Evolutionary conservation across 108 stramenopile genomes (phyloP).

Genomic region (Pseudonitzschia multiseries): DNA sequence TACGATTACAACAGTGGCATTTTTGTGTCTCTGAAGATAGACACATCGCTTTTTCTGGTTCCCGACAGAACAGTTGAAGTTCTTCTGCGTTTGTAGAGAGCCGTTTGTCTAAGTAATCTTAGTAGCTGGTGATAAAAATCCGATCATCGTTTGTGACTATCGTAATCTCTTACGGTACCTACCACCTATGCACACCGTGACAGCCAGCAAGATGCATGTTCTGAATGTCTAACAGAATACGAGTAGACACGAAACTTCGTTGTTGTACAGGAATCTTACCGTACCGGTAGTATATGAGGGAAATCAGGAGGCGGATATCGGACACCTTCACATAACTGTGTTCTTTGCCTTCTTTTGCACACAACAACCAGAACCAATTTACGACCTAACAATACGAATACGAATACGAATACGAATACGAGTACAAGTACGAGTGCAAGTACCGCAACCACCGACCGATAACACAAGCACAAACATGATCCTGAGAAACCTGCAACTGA

Average conservation of each 20-base stretch:
- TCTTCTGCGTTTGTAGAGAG: background rate
- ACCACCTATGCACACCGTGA: too few species aligned
- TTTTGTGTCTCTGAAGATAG: background rate
- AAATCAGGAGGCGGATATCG: background rate
- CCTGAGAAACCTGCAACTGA: slow-evolving; percentile 1
- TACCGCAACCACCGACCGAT: too few species aligned
- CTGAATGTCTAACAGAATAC: background rate
- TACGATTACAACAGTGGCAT: background rate
- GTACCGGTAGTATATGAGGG: background rate
- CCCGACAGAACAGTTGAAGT: slow-evolving; percentile 6
- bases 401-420: too few species aligned
- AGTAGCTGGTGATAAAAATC: background rate
- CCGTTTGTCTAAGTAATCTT: background rate
- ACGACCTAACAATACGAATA: background rate
- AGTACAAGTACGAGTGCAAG: too few species aligned
- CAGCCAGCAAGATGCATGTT: background rate
- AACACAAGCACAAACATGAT: background rate
- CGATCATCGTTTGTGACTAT: background rate
- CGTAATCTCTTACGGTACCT: too few species aligned
- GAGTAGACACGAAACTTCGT: background rate
- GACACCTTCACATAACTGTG: too few species aligned
- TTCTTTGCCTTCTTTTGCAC: too few species aligned
- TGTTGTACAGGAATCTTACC: too few species aligned
- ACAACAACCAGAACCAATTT: too few species aligned
- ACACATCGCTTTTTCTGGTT: background rate